These are phyloP conservation scores for Pseudogymnoascus verrucosus DNA, from an alignment of 2,329 filamentous ascomycete genomes.

Conservation along the genomic window DNA sequence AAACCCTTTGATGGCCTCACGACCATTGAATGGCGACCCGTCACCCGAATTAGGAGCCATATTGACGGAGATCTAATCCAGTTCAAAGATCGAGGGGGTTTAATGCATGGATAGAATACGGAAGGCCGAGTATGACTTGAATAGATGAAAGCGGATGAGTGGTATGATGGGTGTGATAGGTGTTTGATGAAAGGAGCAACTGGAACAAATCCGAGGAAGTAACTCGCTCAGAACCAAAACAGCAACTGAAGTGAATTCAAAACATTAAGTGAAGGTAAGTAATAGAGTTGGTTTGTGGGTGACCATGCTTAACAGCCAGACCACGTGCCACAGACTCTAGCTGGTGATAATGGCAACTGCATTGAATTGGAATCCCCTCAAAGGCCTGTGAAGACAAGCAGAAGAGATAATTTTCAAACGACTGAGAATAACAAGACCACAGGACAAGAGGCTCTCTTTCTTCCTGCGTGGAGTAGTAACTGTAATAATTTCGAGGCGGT, in stretches of 20 bases:
- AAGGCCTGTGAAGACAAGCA: not conserved
- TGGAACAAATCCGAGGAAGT: not conserved
- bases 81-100: not conserved
- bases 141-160: not conserved
- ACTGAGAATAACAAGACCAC: not conserved
- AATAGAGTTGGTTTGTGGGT: not conserved
- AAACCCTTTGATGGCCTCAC: not conserved
- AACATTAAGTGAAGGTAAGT: not conserved
- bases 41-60: not conserved
- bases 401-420: not conserved
- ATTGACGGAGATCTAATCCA: not conserved
- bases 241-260: not conserved
- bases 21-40: not conserved
- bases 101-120: not conserved
- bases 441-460: not conserved
- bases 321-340: not conserved
- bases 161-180: not conserved
- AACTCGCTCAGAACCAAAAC: not conserved
- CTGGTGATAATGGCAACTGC: not conserved
- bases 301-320: not conserved
- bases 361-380: not conserved
- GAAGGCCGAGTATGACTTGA: not conserved
- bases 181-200: not conserved
- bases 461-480: not conserved
- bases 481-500: not conserved